Conservation (phyloP, 148 eudicot species). For the Vaccinium corymbosum region DNA sequence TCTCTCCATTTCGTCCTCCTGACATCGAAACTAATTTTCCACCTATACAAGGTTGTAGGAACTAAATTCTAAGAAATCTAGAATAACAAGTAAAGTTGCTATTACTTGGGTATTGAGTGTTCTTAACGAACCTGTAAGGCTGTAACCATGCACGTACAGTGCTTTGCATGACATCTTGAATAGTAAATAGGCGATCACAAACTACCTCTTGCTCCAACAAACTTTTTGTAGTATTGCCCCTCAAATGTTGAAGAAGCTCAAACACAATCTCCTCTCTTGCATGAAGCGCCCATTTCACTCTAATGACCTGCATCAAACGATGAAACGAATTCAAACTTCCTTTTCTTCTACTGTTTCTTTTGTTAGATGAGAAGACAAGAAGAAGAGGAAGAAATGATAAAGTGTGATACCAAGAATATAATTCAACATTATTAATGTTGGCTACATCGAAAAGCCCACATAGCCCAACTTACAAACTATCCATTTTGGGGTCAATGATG, state of each 20-base stretch:
- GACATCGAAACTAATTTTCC: not conserved
- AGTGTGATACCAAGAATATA: not conserved
- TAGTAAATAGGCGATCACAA: conserved; percentile 88
- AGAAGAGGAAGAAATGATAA: not conserved
- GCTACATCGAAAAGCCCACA: not conserved
- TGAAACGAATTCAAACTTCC: not conserved
- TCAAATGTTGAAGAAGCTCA: conserved; percentile 89
- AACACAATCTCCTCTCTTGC: conserved; percentile 94
- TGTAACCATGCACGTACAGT: conserved; percentile 78
- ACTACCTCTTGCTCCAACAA: conserved; percentile 95
- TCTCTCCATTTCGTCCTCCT: not conserved
- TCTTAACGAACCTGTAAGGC: conserved; percentile 50
- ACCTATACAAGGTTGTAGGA: not conserved
- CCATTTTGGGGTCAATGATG: not conserved
- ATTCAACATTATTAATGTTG: not conserved
- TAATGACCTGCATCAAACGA: conserved; percentile 54
- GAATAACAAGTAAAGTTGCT: no score
- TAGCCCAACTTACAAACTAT: not conserved
- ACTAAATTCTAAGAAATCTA: not conserved
- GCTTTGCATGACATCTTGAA: conserved; percentile 98
- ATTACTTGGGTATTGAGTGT: not conserved
- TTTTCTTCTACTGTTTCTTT: not conserved
- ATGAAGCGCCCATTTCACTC: conserved; percentile 98
- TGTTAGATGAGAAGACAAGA: not conserved
- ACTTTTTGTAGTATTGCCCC: conserved; percentile 53